A percentile compares a stretch with the other conserved stretches of the same genome.
Evolutionary conservation across 257 asterid species (phyloP).

Genomic region (Datura wrightii): DNA sequence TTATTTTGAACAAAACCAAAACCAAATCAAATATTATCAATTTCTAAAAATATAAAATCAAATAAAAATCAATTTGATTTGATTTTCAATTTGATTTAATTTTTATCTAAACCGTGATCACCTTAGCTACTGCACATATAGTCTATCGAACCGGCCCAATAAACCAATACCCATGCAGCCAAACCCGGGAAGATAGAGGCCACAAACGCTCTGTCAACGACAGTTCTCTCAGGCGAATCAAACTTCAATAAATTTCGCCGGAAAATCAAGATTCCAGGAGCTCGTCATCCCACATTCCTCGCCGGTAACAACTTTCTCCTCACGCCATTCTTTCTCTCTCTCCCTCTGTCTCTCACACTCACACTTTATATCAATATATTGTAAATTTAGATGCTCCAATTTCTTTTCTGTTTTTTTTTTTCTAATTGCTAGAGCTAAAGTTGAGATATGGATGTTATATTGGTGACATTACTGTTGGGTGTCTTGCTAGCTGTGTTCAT

Average conservation of each 20-base stretch:
- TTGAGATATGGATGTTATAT: constrained; percentile 54
- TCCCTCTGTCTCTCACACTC: no score
- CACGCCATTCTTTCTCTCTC: no score
- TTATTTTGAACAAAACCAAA: no score
- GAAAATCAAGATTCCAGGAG: constrained; percentile 1
- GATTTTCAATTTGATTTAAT: no score
- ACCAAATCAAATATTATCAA: no score
- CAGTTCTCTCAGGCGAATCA: constrained; percentile 26
- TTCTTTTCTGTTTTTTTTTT: background rate
- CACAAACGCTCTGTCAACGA: background rate
- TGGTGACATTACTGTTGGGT: constrained; percentile 58
- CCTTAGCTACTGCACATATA: no score
- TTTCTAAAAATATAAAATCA: no score
- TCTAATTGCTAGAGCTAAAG: background rate
- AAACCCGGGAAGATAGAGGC: background rate
- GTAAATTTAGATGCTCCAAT: background rate
- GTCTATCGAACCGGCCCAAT: background rate
- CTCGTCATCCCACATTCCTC: background rate
- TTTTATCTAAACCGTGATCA: no score
- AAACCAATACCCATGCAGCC: background rate
- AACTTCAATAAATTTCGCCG: constrained; percentile 33
- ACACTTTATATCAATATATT: no score
- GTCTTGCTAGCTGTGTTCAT: constrained; percentile 51
- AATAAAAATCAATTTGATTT: no score
- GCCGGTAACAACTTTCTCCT: background rate